These are phyloP conservation scores for Lachnellula arida DNA, from an alignment of 2,329 filamentous ascomycete genomes.

Conservation along the genomic window DNA sequence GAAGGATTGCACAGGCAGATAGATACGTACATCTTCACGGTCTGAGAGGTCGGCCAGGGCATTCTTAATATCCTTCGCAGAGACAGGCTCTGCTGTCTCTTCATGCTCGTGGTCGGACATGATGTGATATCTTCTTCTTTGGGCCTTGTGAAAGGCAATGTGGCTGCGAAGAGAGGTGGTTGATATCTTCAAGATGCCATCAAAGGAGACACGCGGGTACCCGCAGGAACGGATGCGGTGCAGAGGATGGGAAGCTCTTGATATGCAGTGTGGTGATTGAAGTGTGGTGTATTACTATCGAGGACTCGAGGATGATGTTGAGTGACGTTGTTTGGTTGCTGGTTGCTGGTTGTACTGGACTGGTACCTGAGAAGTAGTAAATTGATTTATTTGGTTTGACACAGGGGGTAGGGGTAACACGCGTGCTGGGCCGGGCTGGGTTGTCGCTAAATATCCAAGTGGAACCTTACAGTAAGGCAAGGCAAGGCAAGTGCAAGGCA, in stretches of 20 bases:
- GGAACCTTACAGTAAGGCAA: too few relatives aligned
- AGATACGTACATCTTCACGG: slow-evolving; percentile 16
- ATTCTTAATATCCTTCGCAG: slow-evolving; percentile 9
- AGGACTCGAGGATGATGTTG: not conserved
- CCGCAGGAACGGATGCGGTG: not conserved
- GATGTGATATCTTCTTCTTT: not conserved
- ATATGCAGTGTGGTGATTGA: not conserved
- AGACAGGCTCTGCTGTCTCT: not conserved
- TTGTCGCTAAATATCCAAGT: too few relatives aligned
- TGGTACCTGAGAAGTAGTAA: too few relatives aligned
- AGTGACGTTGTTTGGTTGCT: not conserved
- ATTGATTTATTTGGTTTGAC: too few relatives aligned
- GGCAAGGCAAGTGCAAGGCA: too few relatives aligned
- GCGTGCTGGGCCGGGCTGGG: too few relatives aligned
- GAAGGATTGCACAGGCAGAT: not conserved
- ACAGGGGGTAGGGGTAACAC: too few relatives aligned
- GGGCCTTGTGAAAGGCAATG: not conserved
- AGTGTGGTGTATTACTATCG: not conserved
- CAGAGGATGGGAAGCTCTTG: not conserved
- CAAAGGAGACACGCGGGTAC: slow-evolving; percentile 1
- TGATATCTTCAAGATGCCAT: slow-evolving; percentile 16
- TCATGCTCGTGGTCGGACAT: slow-evolving; percentile 18
- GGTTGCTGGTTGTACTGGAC: not conserved
- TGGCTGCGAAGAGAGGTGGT: not conserved
- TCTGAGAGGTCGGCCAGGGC: slow-evolving; percentile 25